These are phyloP conservation scores for Leishmania martiniquensis DNA, from an alignment of 208 protist genomes.

Conservation along the genomic window DNA sequence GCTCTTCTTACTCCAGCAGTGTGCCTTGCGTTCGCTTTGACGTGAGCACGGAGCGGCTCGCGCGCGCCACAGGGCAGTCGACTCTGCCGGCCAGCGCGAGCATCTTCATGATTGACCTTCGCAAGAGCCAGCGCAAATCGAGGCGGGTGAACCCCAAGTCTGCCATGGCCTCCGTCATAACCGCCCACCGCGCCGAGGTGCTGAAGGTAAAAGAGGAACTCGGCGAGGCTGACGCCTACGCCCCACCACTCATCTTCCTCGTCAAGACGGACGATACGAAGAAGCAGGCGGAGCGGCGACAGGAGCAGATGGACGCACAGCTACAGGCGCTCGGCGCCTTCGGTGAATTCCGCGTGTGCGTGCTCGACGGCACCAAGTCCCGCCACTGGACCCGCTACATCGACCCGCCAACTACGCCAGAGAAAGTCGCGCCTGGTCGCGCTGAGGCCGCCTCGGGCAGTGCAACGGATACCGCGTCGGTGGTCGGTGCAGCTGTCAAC, in stretches of 20 bases:
- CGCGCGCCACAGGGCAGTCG: slow-evolving; percentile 23
- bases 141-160: slow-evolving; percentile 19
- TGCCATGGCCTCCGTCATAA: slow-evolving; percentile 17
- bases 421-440: background rate
- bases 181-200: slow-evolving; percentile 23
- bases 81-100: slow-evolving; percentile 23
- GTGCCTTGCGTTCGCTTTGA: slow-evolving; percentile 27
- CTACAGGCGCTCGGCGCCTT: slow-evolving; percentile 15
- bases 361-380: slow-evolving; percentile 24
- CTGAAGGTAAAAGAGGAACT: slow-evolving; percentile 10
- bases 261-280: slow-evolving; percentile 30
- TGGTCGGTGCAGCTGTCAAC: background rate
- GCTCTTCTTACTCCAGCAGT: slow-evolving; percentile 7
- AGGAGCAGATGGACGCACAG: slow-evolving; percentile 26
- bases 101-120: slow-evolving; percentile 30
- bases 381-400: slow-evolving; percentile 31
- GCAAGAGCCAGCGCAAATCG: slow-evolving; percentile 25
- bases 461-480: background rate
- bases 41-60: slow-evolving; percentile 19
- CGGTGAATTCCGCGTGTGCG: slow-evolving; percentile 31
- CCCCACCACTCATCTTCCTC: slow-evolving; percentile 28
- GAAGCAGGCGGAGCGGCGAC: slow-evolving; percentile 28
- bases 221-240: slow-evolving; percentile 2
- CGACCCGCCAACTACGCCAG: background rate
- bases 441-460: background rate